phyloP scores from a whole-genome alignment of 208 protist species.

The Trypanosoma vivax region DNA sequence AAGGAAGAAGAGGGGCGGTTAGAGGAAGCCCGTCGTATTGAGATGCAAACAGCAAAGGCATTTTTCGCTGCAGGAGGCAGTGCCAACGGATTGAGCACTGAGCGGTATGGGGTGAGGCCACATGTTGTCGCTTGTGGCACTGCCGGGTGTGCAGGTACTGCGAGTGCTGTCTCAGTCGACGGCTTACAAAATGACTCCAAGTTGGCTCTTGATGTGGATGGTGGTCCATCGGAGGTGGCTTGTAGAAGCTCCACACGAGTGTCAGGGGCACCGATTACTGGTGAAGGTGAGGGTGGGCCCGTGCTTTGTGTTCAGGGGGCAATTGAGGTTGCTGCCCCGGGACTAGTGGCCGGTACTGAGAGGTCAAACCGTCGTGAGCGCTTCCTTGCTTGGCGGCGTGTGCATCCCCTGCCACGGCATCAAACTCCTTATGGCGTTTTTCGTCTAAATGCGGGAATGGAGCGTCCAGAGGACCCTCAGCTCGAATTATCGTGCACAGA shows the following conservation, averaged over 20 bases:
- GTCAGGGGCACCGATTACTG: too few relatives aligned
- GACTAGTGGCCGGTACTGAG: neutral
- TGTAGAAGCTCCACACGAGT: neutral
- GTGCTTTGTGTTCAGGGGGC: neutral
- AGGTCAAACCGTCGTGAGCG: constrained; percentile 22
- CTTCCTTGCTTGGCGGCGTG: constrained; percentile 57
- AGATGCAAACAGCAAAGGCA: constrained; percentile 30
- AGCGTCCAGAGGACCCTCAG: constrained; percentile 27
- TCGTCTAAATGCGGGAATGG: constrained; percentile 70
- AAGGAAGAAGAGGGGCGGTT: constrained; percentile 49
- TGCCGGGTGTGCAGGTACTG: too few relatives aligned
- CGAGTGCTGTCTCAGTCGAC: too few relatives aligned
- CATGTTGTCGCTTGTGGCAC: too few relatives aligned
- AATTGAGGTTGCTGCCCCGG: neutral
- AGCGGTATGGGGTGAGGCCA: neutral
- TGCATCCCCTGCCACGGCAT: constrained; percentile 27
- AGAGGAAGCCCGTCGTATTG: constrained; percentile 31
- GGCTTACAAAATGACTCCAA: too few relatives aligned
- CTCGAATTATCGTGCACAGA: constrained; percentile 25
- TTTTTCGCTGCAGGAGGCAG: constrained; percentile 26
- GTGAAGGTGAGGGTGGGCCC: constrained; percentile 3
- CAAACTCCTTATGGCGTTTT: constrained; percentile 38
- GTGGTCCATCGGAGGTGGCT: neutral
- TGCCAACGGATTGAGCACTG: neutral
- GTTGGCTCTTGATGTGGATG: constrained; percentile 2